A percentile compares a stretch with the other conserved stretches of the same genome.
These are phyloP conservation scores for Aphanomyces invadans DNA, from an alignment of 352 stramenopile species.

Conservation along the genomic window DNA sequence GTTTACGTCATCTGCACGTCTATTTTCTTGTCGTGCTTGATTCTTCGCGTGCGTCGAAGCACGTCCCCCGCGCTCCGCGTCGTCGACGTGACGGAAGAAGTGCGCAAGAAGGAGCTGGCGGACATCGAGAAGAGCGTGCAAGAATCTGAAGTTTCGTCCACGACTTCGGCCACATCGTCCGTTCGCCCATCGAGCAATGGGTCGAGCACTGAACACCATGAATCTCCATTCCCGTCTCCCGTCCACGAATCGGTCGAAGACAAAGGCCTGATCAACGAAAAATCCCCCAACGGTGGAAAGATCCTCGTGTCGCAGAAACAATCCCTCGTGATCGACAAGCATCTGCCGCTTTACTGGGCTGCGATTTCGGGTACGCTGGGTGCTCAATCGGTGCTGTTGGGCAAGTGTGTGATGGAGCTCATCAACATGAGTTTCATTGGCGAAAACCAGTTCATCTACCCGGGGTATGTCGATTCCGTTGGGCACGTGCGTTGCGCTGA, in stretches of 20 bases:
- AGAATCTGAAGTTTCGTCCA: not conserved
- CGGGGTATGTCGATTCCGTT: conserved; percentile 57
- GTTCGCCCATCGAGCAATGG: not conserved
- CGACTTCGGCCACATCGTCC: not conserved
- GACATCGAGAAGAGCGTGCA: conserved; percentile 22
- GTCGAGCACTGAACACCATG: not conserved
- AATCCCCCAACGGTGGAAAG: conserved; percentile 49
- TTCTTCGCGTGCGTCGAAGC: conserved; percentile 69
- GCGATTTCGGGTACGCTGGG: conserved; percentile 78
- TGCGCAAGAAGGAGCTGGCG: conserved; percentile 24
- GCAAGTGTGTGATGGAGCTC: conserved; percentile 79
- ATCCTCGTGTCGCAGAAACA: conserved; percentile 58
- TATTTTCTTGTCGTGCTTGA: conserved; percentile 73
- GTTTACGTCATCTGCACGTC: conserved; percentile 76
- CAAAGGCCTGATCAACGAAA: conserved; percentile 37
- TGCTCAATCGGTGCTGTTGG: conserved; percentile 72
- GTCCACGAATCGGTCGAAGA: conserved; percentile 47
- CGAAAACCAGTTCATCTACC: conserved; percentile 82
- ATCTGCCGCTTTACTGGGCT: conserved; percentile 80
- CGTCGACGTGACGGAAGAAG: conserved; percentile 24
- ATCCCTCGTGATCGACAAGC: conserved; percentile 77
- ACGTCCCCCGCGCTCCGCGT: conserved; percentile 73
- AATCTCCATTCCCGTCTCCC: conserved; percentile 74
- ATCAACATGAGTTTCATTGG: conserved; percentile 72
- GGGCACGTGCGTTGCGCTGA: not conserved